A percentile compares a stretch with the other conserved stretches of the same genome.
These are phyloP conservation scores for Pilatotrama ljubarskyi DNA, from an alignment of 768 basidiomycete genomes.

Conservation along the genomic window DNA sequence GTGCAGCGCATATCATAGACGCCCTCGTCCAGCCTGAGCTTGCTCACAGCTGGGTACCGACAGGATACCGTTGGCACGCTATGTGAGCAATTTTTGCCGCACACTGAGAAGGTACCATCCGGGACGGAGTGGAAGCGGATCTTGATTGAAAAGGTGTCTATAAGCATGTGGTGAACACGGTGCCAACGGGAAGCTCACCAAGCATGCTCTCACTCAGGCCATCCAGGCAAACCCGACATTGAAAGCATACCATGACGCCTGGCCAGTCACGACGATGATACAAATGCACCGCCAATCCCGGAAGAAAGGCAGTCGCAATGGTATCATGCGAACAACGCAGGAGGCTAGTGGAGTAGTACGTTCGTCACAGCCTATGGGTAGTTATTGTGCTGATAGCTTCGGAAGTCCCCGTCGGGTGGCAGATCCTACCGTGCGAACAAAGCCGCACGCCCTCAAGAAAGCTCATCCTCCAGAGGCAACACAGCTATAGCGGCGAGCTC, in stretches of 20 bases:
- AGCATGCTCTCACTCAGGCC: not conserved
- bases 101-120: not conserved
- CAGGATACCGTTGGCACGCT: conserved; percentile 4
- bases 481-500: not conserved
- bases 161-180: not conserved
- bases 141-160: not conserved
- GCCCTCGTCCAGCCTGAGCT: too few relatives aligned
- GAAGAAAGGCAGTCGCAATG: not conserved
- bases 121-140: not conserved
- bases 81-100: conserved; percentile 3
- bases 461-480: not conserved
- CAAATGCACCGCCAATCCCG: conserved; percentile 7
- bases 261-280: conserved; percentile 5
- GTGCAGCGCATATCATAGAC: not conserved
- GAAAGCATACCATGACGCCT: not conserved
- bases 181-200: not conserved
- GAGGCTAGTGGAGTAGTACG: too few relatives aligned
- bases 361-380: too few relatives aligned
- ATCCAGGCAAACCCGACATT: not conserved
- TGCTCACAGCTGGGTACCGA: not conserved
- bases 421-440: too few relatives aligned
- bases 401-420: too few relatives aligned
- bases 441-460: not conserved
- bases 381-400: too few relatives aligned
- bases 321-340: not conserved